These are phyloP conservation scores for Elongisporangium senticosum DNA, from an alignment of 352 stramenopile genomes.

Conservation along the genomic window DNA sequence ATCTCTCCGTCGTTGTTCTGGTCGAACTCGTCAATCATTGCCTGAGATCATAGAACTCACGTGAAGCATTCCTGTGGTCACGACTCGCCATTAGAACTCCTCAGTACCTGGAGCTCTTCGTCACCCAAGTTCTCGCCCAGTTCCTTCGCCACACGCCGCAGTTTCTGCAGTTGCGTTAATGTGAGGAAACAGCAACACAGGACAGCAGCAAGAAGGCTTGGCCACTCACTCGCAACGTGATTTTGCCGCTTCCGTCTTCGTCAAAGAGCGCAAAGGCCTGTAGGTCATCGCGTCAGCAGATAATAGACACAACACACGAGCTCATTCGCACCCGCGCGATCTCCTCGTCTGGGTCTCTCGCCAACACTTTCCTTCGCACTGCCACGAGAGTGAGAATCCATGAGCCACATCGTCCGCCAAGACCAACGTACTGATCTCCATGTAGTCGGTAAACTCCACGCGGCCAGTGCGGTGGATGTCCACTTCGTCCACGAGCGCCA, in stretches of 20 bases:
- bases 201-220: background rate
- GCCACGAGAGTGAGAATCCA: background rate
- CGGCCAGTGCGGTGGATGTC: conserved; percentile 80
- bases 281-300: background rate
- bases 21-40: conserved; percentile 96
- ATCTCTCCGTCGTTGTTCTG: conserved; percentile 92
- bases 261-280: conserved; percentile 94
- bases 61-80: background rate
- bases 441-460: conserved; percentile 89
- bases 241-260: conserved; percentile 86
- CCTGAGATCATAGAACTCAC: conserved; percentile 25
- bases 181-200: conserved; percentile 5
- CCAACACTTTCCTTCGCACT: conserved; percentile 81
- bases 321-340: conserved; percentile 67
- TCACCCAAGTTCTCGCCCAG: conserved; percentile 91
- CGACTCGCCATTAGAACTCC: background rate
- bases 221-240: conserved; percentile 64
- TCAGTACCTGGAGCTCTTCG: conserved; percentile 74
- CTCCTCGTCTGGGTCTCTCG: conserved; percentile 89
- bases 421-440: conserved; percentile 76
- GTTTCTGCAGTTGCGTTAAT: conserved; percentile 53
- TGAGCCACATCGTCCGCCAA: background rate
- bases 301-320: background rate
- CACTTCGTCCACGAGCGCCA: conserved; percentile 86
- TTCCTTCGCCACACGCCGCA: conserved; percentile 89